Base-by-base conservation (phyloP, 2,329 filamentous ascomycete species). In the Pseudogymnoascus sp. region DNA sequence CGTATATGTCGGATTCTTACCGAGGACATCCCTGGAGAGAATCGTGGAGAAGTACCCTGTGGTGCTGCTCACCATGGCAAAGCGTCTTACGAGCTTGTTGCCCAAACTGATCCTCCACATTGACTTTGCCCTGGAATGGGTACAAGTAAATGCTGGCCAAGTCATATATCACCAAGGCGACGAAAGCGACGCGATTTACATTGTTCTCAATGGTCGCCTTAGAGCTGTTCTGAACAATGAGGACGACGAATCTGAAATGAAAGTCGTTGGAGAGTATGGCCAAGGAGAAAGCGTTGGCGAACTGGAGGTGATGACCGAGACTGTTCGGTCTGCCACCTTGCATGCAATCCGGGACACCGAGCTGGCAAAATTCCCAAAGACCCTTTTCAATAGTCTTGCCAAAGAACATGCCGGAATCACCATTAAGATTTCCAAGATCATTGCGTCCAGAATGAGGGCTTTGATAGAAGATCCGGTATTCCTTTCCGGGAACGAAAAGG, bases 371-470 rank as follows among this genome's bases (percentile, higher is more conserved):
- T 96, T 99, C 63, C 94, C 94, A 0, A 89, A 93, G 62, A 96
- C 91, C 0, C 77, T 99, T 1, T 99, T 99, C 79, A 99, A 99
- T 78, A 99, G 94, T 70, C 82, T 99, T 60, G 94, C 94, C 0
- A 88, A 96, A 71, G 94, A 99, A 70, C 94, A 99, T 70, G 94
- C 94, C 4, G 95, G 91, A 43, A 99, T 99, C 70, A 97, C 94
- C 0, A 97, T 99, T 73, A 97, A 97, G 74, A 96, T 99, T 28
- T 97, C 94, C 1, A 99, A 97, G 74, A 94, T 99, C 67, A 97
- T 99, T 68, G 94, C 94, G 0, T 91, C 92, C 36, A 86, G 94
- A 2, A 97, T 99, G 94, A 82, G 93, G 63, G 84, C 90, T 41
- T 76, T 97, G 38, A 84, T 97, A 18, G 91, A 97, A 67, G 88